Evolutionary conservation across 2,329 filamentous ascomycete species (phyloP).

Genomic region (Trichothecium roseum): DNA sequence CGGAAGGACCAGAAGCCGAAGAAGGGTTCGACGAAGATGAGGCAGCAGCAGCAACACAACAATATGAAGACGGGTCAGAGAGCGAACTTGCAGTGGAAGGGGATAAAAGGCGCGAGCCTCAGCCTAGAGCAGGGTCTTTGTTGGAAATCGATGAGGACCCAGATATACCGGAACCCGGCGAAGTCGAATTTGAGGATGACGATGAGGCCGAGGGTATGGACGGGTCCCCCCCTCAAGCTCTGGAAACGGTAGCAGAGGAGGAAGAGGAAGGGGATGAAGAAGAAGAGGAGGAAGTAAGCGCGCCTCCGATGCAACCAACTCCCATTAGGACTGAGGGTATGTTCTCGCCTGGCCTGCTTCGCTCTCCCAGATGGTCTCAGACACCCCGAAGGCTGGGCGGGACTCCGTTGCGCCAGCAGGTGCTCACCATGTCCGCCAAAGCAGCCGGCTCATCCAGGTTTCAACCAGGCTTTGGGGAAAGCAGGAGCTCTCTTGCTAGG

Average conservation of each 20-base stretch:
- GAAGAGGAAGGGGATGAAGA: no score
- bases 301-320: no score
- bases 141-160: neutral
- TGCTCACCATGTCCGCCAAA: conserved; percentile 13
- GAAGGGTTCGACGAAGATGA: conserved; percentile 6
- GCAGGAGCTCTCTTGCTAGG: neutral
- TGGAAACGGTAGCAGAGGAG: no score
- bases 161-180: neutral
- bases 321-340: no score
- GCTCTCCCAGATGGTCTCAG: neutral
- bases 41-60: neutral
- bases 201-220: no score
- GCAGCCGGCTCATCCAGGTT: neutral
- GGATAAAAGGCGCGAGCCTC: neutral
- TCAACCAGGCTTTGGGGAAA: neutral
- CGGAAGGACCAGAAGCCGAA: conserved; percentile 2
- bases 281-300: no score
- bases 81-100: no score
- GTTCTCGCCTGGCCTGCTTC: neutral
- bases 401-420: conserved; percentile 20
- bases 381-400: neutral
- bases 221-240: no score
- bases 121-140: neutral
- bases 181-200: neutral
- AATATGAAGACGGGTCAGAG: neutral